A percentile compares a stretch with the other conserved stretches of the same genome.
Conservation (phyloP, 306 rosid genomes). For the Prunus mume region DNA sequence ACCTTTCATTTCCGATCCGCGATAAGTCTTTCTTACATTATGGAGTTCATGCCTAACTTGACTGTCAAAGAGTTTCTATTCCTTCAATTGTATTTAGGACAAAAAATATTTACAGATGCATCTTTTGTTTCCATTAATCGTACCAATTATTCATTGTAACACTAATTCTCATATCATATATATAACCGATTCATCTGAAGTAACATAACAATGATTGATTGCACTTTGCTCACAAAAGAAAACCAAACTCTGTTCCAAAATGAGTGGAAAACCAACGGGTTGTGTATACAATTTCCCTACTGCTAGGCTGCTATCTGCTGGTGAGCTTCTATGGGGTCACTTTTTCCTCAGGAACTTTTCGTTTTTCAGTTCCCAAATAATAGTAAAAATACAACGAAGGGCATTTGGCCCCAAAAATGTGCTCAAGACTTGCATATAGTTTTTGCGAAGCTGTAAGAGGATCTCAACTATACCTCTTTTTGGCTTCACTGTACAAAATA, state of each 20-base stretch:
- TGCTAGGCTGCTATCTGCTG: not conserved
- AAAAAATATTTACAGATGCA: not conserved
- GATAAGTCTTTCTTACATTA: too few relatives aligned
- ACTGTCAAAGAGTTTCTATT: not conserved
- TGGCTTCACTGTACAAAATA: conserved; percentile 56
- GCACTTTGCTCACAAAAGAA: not conserved
- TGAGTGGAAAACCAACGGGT: not conserved
- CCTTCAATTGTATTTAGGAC: not conserved
- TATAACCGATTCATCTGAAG: too few relatives aligned
- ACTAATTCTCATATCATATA: not conserved
- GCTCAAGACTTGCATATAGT: not conserved
- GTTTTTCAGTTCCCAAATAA: not conserved
- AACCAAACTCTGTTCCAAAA: not conserved
- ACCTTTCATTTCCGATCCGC: too few relatives aligned
- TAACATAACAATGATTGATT: not conserved
- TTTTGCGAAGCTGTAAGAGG: too few relatives aligned
- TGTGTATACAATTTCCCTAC: not conserved
- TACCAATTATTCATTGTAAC: not conserved
- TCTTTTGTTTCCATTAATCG: not conserved
- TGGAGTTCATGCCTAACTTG: not conserved
- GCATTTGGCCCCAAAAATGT: not conserved
- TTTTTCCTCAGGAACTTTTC: not conserved
- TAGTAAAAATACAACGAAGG: not conserved
- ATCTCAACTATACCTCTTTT: conserved; percentile 38
- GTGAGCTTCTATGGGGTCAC: not conserved